Base-by-base conservation (phyloP, 2,329 filamentous ascomycete species). In the Talaromyces sp. region DNA sequence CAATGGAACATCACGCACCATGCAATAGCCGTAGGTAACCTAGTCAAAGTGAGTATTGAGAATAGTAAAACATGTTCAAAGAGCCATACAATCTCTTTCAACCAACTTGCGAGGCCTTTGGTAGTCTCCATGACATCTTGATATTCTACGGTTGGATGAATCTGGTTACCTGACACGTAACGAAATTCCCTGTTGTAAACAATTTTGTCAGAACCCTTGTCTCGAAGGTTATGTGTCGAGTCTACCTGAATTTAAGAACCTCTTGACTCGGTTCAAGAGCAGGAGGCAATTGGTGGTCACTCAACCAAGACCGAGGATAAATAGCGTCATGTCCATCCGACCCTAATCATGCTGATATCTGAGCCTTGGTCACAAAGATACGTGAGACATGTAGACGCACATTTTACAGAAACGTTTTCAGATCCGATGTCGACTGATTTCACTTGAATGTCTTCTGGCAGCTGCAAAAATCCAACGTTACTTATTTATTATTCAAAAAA, bases 21-120 rank as follows among this genome's bases (percentile, higher is more conserved):
- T 93, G 66, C 83, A 90, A 70, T 96, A 91, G 3, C 93, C 92
- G 63, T 83, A 85, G 62, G 77, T 72, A 61, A 62, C n/a, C 60
- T 83, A 83, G 89, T 92, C 7, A 35, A 65, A 55, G 58, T 32
- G 52, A 21, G 32, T 43, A 59, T 27, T 26, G 56, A 35, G 9
- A 2, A 41, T 14, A 7, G 32, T 27, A 21, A 24, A 29, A 24
- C 19, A 17, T 19, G 1, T 1, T 12, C 6, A 17, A 8, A 31
- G 29, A 48, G 41, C 74, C 74, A 65, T 65, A 76, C 75, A 57
- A 95, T 88, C 38, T 83, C 80, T 38, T 78, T 75, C n/a, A 88
- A 85, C 79, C 90, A 81, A 24, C 80, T 72, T 27, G 83, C 81
- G 29, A 94, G 78, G 5, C 83, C 83, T 12, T 73, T 67, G 21